Evolutionary conservation across 2,329 filamentous ascomycete species (phyloP), one percentile per base, ranked within the genome.

Genomic region (Colletotrichum coccodes): DNA sequence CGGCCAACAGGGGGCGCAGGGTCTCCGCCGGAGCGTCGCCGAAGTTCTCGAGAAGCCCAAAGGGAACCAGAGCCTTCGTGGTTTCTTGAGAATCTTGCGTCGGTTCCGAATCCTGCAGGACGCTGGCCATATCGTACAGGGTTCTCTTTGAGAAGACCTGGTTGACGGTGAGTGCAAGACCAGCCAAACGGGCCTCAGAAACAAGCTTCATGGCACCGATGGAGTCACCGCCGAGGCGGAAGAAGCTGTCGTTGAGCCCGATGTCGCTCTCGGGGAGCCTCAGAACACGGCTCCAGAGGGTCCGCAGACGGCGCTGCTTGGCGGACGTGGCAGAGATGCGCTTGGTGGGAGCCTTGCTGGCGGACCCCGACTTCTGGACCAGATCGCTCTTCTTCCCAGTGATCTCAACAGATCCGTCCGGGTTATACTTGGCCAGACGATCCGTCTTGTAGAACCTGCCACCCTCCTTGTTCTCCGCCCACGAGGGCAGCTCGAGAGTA

Each of bases 131-230:
- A 63, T 90, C 87, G 60, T 81, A 81, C 9, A 86, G 75, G 9
- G 80, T 81, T 23, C 80, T 77, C 76, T 80, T 81, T 72, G 80
- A 78, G 78, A 91, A 90, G 63, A 90, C 85, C 30, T 87, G 82
- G 2, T 85, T 84, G 2, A 90, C 88, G 1, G 82, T 86, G 28
- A 90, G 72, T 8, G 80, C 78, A 57, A 87, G 75, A 0, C 83
- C 84, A 28, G 83, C 81, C 2, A 80, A 78, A 26, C 87, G 80
- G 3, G 86, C 83, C 60, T 86, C 84, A 3, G 87, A 85, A 0
- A 90, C 88, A 0, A 91, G 78, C 74, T 86, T 88, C 87, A 91
- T 91, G 2, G 87, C 87, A 1, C 83, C 78, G 30, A 90, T 86
- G 0, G 88, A 90, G 76, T 90, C 87, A 23, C 88, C 88, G 1